Percentiles rank a stretch among this genome's conserved stretches.
Evolutionary conservation across 2,329 filamentous ascomycete species (phyloP).

Genomic region (Furcasterigmium sp.): DNA sequence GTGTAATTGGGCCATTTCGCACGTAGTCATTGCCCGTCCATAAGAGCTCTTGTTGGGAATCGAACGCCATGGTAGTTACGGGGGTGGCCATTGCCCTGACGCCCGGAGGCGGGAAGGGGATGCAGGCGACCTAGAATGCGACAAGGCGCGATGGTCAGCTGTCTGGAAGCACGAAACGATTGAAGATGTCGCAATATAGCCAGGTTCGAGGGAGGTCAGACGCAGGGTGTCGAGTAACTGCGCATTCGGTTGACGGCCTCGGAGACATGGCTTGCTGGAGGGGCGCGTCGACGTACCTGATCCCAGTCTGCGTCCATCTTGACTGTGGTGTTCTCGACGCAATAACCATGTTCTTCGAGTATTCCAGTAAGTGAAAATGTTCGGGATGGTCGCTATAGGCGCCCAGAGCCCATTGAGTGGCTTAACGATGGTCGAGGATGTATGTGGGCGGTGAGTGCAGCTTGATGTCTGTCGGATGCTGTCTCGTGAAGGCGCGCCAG

Average conservation of each 20-base stretch:
- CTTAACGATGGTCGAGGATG: background rate
- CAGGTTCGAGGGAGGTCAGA: too few species aligned
- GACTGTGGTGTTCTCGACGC: constrained; percentile 30
- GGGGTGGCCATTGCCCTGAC: constrained; percentile 64
- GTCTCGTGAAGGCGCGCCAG: too few species aligned
- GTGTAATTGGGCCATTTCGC: constrained; percentile 11
- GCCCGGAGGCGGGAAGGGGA: constrained; percentile 73
- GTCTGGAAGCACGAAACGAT: constrained; percentile 2
- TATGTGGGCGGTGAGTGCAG: background rate
- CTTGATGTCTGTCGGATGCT: too few species aligned
- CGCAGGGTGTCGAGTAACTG: too few species aligned
- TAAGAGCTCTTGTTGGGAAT: constrained; percentile 80
- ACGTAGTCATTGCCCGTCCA: constrained; percentile 93
- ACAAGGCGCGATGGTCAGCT: constrained; percentile 7
- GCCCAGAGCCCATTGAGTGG: background rate
- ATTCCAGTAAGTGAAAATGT: background rate
- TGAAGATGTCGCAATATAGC: too few species aligned
- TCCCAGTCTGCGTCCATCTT: constrained; percentile 65
- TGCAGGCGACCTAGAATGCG: constrained; percentile 63
- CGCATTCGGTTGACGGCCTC: too few species aligned
- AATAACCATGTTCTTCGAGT: constrained; percentile 22
- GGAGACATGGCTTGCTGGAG: constrained; percentile 12
- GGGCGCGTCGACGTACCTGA: constrained; percentile 43
- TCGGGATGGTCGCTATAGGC: background rate
- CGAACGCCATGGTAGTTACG: constrained; percentile 80